phyloP scores from a whole-genome alignment of 371 early-diverging fungal species.

The Cokeromyces recurvatus region DNA sequence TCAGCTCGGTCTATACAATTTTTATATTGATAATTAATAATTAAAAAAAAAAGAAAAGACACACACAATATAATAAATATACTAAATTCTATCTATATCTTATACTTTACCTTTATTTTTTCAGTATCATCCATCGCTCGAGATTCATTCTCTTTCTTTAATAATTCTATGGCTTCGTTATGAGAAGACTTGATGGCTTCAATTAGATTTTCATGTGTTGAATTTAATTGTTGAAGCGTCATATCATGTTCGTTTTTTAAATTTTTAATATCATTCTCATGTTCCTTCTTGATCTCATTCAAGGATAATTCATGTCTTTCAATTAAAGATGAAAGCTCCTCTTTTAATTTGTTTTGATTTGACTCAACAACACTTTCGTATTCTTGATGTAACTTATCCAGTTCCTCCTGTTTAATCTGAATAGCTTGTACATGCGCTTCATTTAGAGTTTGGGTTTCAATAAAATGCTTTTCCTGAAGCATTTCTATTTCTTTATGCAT shows the following conservation, averaged over 20 bases:
- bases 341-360: no score
- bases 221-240: slow-evolving; percentile 17
- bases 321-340: neutral
- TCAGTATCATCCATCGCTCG: slow-evolving; percentile 14
- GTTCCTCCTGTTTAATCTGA: no score
- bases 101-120: slow-evolving; percentile 18
- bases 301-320: neutral
- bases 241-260: slow-evolving; percentile 11
- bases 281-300: neutral
- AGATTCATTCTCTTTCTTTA: slow-evolving; percentile 10
- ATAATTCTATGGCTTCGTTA: slow-evolving; percentile 10
- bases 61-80: neutral
- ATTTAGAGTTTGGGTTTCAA: no score
- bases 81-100: neutral
- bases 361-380: no score
- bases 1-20: slow-evolving; percentile 11
- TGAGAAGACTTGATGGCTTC: slow-evolving; percentile 26
- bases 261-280: slow-evolving; percentile 3
- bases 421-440: no score
- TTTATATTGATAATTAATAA: neutral
- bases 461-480: no score
- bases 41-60: no score
- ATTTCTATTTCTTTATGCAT: no score
- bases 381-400: no score
- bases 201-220: slow-evolving; percentile 22